Percentiles rank a stretch among this genome's conserved stretches.
Evolutionary conservation across 106 monocot species (phyloP).

Genomic region (Dioscorea dumetorum): DNA sequence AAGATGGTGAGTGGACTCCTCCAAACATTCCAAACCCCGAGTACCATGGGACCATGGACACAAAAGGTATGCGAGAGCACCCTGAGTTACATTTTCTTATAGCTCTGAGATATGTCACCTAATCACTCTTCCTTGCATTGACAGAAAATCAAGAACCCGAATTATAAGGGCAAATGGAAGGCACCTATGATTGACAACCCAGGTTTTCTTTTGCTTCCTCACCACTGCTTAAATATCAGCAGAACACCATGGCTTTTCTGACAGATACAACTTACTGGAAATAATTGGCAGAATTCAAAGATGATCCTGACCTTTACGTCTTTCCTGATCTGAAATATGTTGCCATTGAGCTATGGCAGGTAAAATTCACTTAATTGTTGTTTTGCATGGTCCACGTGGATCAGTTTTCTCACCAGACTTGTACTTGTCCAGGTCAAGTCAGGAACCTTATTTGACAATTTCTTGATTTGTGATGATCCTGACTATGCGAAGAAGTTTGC

Average conservation of each 20-base stretch:
- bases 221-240: too few species aligned
- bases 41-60: conserved; percentile 62
- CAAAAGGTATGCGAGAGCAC: conserved; percentile 30
- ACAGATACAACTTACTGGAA: neutral
- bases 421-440: conserved; percentile 57
- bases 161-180: conserved; percentile 88
- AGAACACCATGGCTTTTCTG: too few species aligned
- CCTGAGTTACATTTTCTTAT: too few species aligned
- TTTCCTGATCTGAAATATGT: conserved; percentile 70
- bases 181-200: conserved; percentile 92
- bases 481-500: conserved; percentile 73
- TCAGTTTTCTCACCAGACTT: too few species aligned
- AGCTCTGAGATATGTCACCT: neutral
- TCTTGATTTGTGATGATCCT: conserved; percentile 65
- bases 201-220: conserved; percentile 28
- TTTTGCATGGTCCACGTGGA: neutral
- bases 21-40: conserved; percentile 55
- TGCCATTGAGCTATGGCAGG: conserved; percentile 64
- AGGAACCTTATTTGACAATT: conserved; percentile 79
- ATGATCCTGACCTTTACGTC: conserved; percentile 63
- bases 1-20: conserved; percentile 72
- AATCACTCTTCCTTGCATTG: neutral
- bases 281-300: conserved; percentile 57
- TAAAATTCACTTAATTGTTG: neutral
- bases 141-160: conserved; percentile 69